Percentiles rank a stretch among this genome's conserved stretches.
phyloP scores from a whole-genome alignment of 306 rosid genomes.

The Fagus crenata region DNA sequence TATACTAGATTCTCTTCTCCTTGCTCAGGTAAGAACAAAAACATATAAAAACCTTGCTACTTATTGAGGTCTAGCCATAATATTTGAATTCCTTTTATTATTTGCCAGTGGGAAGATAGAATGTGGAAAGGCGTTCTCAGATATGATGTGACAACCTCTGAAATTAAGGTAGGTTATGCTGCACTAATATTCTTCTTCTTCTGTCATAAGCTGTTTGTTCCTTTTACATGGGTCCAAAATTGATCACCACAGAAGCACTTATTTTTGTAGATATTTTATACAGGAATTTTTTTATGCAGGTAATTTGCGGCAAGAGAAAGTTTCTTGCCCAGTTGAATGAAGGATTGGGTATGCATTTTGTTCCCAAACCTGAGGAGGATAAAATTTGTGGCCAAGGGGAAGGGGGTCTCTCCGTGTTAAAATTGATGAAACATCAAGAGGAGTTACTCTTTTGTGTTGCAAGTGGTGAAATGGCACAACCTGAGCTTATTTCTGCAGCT shows the following conservation, averaged over 20 bases:
- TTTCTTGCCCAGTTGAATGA: conserved; percentile 48
- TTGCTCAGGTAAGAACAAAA: conserved; percentile 29
- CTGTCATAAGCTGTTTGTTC: not conserved
- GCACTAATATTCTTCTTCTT: not conserved
- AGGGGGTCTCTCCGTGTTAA: conserved; percentile 17
- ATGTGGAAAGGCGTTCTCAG: conserved; percentile 36
- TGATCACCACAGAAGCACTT: not conserved
- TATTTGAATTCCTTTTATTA: not conserved
- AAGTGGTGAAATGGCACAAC: conserved; percentile 24
- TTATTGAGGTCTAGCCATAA: not conserved
- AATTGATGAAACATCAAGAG: conserved; percentile 23
- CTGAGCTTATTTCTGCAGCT: conserved; percentile 40
- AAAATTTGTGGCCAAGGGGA: conserved; percentile 9
- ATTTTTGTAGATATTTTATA: conserved; percentile 1
- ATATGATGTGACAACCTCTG: conserved; percentile 42
- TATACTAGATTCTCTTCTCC: conserved; percentile 38
- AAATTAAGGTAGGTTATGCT: conserved; percentile 37
- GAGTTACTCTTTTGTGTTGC: conserved; percentile 36
- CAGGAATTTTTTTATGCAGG: conserved; percentile 26
- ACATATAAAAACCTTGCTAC: not conserved
- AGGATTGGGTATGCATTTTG: conserved; percentile 14
- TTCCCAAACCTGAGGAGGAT: conserved; percentile 15
- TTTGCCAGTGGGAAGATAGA: conserved; percentile 45
- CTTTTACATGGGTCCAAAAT: not conserved
- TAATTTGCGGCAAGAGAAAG: conserved; percentile 34